These are phyloP conservation scores for Lasiosphaeris hirsuta DNA, from an alignment of 495 filamentous ascomycete genomes.

Conservation along the genomic window DNA sequence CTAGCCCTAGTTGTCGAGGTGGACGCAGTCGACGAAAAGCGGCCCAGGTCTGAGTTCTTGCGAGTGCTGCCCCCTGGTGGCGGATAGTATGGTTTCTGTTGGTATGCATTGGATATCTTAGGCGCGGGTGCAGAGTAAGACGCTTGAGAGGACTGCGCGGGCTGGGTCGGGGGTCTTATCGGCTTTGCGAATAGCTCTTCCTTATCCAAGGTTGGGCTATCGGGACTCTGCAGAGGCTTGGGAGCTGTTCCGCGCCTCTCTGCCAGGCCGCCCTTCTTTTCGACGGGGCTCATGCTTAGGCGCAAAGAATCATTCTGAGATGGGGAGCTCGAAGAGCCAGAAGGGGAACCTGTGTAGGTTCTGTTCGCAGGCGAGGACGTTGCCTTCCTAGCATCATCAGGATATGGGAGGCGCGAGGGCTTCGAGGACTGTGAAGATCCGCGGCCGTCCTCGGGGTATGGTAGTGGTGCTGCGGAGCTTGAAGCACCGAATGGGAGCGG, in stretches of 20 bases:
- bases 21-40: slow-evolving; percentile 82
- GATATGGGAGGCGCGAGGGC: slow-evolving; percentile 43
- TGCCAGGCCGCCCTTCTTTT: slow-evolving; percentile 57
- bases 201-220: slow-evolving; percentile 65
- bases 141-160: slow-evolving; percentile 9
- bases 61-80: slow-evolving; percentile 36
- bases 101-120: slow-evolving; percentile 45
- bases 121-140: slow-evolving; percentile 22
- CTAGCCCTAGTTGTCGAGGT: slow-evolving; percentile 90
- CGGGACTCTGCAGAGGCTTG: slow-evolving; percentile 69
- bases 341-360: slow-evolving; percentile 33
- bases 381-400: slow-evolving; percentile 39
- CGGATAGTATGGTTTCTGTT: slow-evolving; percentile 49
- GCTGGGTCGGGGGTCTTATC: slow-evolving; percentile 34
- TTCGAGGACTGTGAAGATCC: slow-evolving; percentile 34
- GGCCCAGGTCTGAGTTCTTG: slow-evolving; percentile 54
- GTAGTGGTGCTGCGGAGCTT: slow-evolving; percentile 62
- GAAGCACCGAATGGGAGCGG: slow-evolving; percentile 60
- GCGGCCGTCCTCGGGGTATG: slow-evolving; percentile 73
- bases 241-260: slow-evolving; percentile 71
- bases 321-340: slow-evolving; percentile 31
- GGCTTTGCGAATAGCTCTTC: slow-evolving; percentile 65
- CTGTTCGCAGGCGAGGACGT: slow-evolving; percentile 29
- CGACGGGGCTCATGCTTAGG: slow-evolving; percentile 44
- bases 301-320: slow-evolving; percentile 39